These are phyloP conservation scores for Colletotrichum navitas DNA, from an alignment of 2,329 filamentous ascomycete species.

Conservation along the genomic window DNA sequence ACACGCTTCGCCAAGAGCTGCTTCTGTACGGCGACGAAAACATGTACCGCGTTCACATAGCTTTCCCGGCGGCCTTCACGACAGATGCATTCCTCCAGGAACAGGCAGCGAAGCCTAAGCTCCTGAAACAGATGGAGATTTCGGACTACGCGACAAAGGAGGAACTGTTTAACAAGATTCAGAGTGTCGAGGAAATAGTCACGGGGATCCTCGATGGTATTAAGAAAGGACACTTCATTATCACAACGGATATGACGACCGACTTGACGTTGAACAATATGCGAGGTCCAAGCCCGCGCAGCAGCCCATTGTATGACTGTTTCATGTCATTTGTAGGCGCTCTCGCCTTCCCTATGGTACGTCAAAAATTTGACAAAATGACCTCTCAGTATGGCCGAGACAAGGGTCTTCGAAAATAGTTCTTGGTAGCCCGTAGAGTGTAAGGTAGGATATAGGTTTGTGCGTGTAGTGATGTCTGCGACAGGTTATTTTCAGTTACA, in stretches of 20 bases:
- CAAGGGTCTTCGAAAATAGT: not conserved
- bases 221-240: not conserved
- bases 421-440: not conserved
- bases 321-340: not conserved
- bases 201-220: not conserved
- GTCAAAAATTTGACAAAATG: not conserved
- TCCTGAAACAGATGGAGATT: not conserved
- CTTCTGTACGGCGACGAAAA: not conserved
- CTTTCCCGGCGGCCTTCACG: not conserved
- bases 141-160: not conserved
- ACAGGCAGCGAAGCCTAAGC: not conserved
- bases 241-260: not conserved
- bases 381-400: not conserved
- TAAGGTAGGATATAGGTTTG: not conserved
- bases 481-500: too few relatives aligned
- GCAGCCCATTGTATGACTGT: not conserved
- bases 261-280: not conserved
- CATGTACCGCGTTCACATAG: not conserved
- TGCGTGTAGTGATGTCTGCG: not conserved
- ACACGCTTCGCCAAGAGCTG: not conserved
- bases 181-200: not conserved
- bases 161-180: not conserved
- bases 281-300: not conserved
- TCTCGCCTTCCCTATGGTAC: not conserved
- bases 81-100: not conserved